Percentiles rank a stretch among this genome's conserved stretches.
Conservation (phyloP, 2,329 filamentous ascomycete genomes). For the Ramularia endophylla region DNA sequence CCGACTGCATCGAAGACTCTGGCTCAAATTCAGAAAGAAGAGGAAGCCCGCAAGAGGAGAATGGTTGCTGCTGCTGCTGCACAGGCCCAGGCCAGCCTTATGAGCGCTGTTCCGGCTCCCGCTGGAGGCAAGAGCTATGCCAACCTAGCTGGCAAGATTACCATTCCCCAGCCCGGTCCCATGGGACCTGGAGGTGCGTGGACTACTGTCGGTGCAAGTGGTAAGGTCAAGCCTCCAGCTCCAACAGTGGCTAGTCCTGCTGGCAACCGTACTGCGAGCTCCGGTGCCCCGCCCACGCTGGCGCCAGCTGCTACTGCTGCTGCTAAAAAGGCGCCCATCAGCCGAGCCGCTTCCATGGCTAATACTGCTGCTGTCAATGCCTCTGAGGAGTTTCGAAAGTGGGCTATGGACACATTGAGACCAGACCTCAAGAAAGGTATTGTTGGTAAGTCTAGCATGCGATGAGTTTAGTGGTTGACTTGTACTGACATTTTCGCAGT, state of each 20-base stretch:
- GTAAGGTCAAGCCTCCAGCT: constrained; percentile 76
- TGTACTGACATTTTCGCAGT: constrained; percentile 71
- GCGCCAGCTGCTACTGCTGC: constrained; percentile 30
- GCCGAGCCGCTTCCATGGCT: constrained; percentile 50
- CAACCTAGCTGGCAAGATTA: constrained; percentile 78
- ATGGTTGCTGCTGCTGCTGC: constrained; percentile 47
- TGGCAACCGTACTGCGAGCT: constrained; percentile 43
- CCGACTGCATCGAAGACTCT: constrained; percentile 72
- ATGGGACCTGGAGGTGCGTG: constrained; percentile 59
- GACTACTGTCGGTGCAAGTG: constrained; percentile 92
- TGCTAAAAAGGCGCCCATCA: constrained; percentile 34
- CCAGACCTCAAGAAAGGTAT: constrained; percentile 66
- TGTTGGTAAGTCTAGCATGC: constrained; percentile 48
- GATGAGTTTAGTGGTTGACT: constrained; percentile 3
- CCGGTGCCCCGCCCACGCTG: constrained; percentile 23
- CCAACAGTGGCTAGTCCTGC: constrained; percentile 46
- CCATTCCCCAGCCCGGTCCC: constrained; percentile 34
- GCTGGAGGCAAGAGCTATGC: constrained; percentile 80
- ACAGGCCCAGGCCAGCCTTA: constrained; percentile 36
- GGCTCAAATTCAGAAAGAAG: constrained; percentile 93
- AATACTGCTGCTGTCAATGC: constrained; percentile 54
- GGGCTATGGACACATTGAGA: constrained; percentile 73
- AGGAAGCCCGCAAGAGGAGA: constrained; percentile 82
- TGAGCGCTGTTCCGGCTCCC: constrained; percentile 38
- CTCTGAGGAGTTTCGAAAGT: constrained; percentile 89